Evolutionary conservation across 202 grass and related monocot genomes (phyloP).

Genomic region (Panicum hallii): DNA sequence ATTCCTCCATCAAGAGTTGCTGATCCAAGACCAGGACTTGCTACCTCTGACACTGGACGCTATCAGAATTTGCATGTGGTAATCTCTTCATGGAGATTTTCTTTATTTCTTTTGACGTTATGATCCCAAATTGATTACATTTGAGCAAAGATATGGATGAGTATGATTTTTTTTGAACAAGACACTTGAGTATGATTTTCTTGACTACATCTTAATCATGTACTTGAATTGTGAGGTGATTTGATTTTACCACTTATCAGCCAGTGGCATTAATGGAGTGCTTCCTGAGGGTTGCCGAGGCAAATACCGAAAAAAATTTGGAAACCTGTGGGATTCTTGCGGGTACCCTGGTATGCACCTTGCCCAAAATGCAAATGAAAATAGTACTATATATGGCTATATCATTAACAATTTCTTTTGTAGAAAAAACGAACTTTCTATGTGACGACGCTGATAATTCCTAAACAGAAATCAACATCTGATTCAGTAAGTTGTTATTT

Average conservation of each 20-base stretch:
- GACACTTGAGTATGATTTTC: constrained; percentile 3
- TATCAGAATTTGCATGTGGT: constrained; percentile 96
- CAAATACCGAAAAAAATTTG: constrained; percentile 92
- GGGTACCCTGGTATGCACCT: constrained; percentile 75
- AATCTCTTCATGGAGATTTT: constrained; percentile 47
- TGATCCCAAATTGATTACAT: constrained; percentile 16
- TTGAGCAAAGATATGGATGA: constrained; percentile 6
- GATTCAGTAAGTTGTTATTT: constrained; percentile 88
- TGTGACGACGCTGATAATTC: constrained; percentile 92
- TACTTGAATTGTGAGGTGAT: constrained; percentile 29
- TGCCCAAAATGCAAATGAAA: constrained; percentile 33
- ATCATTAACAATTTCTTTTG: constrained; percentile 47
- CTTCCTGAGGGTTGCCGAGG: constrained; percentile 89
- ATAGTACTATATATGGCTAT: constrained; percentile 32
- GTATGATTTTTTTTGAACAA: neutral
- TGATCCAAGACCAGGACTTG: constrained; percentile 84
- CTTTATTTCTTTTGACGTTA: constrained; percentile 20
- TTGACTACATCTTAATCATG: constrained; percentile 25
- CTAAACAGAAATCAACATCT: constrained; percentile 93
- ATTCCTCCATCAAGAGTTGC: constrained; percentile 82
- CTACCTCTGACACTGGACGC: constrained; percentile 52
- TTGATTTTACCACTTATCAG: constrained; percentile 55
- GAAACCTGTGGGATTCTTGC: constrained; percentile 99
- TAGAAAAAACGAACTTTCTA: constrained; percentile 97
- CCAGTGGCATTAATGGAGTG: constrained; percentile 91